Base-by-base conservation (phyloP, 2,329 filamentous ascomycete species). In the Calonectria multiphialidica region DNA sequence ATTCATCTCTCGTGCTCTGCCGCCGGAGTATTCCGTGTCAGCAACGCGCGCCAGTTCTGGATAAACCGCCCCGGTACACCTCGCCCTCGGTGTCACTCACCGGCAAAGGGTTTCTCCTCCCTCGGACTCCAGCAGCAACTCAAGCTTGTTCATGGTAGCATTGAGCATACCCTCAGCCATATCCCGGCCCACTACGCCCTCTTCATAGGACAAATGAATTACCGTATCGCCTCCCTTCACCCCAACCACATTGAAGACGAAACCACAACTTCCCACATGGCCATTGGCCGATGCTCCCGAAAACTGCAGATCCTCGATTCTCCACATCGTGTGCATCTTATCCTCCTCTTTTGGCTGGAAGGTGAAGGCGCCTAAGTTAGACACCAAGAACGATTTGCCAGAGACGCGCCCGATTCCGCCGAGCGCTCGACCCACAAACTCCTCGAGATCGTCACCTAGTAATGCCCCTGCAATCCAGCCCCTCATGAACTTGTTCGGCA, bases 241-340 rank as follows among this genome's bases (percentile, higher is more conserved):
- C 5, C 72, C 72, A 13, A 59, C 68, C 18, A 66, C 69, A 45
- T 65, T 69, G 62, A 74, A 74, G 3, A 64, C 61, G 18, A 72
- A 69, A 28, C 69, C 66, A 40, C 65, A 69, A 21, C 55, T 61
- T 5, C 72, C 69, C 16, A 66, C 50, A 42, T 63, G 62, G 18
- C 72, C 66, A 35, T 74, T 74, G 35, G 63, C 53, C 35, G 65
- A 40, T 7, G 65, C 69, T 23, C 61, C 72, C 15, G 69, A 74
- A 57, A 74, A 74, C 65, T 72, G 68, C 44, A 68, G 3, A 30
- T 74, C 72, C 4, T 68, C 53, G 10, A 74, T 67, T n/a, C 45
- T 61, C 72, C 72, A 74, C 10, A 15, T 18, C 42, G 25, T 42
- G 2, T 61, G n/a, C 15, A 40, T 25, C 2, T 23, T 23, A 15